Evolutionary conservation across 1,284 basidiomycete genomes (phyloP).

Genomic region (Sphagnurus paluster): DNA sequence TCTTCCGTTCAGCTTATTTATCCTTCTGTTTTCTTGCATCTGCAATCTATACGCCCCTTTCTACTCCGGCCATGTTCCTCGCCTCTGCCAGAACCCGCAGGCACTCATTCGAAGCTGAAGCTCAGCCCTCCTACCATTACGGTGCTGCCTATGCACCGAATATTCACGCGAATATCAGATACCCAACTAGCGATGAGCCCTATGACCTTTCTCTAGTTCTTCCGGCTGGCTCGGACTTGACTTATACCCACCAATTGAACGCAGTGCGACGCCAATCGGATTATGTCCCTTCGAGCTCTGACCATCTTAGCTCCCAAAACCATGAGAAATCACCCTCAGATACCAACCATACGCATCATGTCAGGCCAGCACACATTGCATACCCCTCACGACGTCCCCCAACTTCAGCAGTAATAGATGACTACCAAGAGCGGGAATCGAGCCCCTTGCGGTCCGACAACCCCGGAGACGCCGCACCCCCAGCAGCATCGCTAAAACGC

Average conservation of each 20-base stretch:
- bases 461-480: background rate
- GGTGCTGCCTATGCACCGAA: background rate
- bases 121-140: slow-evolving; percentile 4
- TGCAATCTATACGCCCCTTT: slow-evolving; percentile 4
- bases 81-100: slow-evolving; percentile 10
- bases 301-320: slow-evolving; percentile 6
- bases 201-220: background rate
- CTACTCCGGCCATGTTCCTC: slow-evolving; percentile 9
- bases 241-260: slow-evolving; percentile 7
- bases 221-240: slow-evolving; percentile 4
- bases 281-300: background rate
- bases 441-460: slow-evolving; percentile 1
- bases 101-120: slow-evolving; percentile 8
- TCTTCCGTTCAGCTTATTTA: too few relatives aligned
- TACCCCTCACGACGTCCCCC: slow-evolving; percentile 8
- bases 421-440: slow-evolving; percentile 1
- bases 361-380: background rate
- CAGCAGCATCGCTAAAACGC: slow-evolving; percentile 21
- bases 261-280: slow-evolving; percentile 6
- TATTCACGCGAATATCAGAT: slow-evolving; percentile 3
- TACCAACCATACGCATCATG: slow-evolving; percentile 1
- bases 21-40: slow-evolving; percentile 1
- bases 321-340: slow-evolving; percentile 3
- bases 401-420: slow-evolving; percentile 1
- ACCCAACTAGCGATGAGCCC: background rate